phyloP scores from a whole-genome alignment of 441 rosid species.

The Syzygium syzygioides region DNA sequence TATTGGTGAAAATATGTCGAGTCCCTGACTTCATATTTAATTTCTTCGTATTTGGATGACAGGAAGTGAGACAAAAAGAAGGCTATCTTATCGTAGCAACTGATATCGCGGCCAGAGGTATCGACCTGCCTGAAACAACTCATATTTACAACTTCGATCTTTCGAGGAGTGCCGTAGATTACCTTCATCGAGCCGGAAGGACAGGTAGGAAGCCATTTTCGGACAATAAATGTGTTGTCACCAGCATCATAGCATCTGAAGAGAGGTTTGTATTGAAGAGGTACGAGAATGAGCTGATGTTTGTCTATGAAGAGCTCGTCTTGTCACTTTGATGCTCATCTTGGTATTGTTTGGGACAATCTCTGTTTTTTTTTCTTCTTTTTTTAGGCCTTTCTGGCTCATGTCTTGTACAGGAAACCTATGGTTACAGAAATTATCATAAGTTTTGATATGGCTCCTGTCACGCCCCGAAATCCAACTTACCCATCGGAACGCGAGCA shows the following conservation, averaged over 20 bases:
- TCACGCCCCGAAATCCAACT: too few species aligned
- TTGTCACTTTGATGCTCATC: not conserved
- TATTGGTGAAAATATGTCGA: not conserved
- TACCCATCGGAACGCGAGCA: too few species aligned
- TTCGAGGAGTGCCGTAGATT: slow-evolving; percentile 71
- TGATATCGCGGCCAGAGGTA: slow-evolving; percentile 91
- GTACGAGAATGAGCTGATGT: slow-evolving; percentile 79
- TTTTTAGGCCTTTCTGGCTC: not conserved
- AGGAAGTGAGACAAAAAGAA: slow-evolving; percentile 82
- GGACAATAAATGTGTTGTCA: slow-evolving; percentile 56
- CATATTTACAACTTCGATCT: slow-evolving; percentile 88
- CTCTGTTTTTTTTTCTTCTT: rapidly evolving
- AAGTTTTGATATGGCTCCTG: not conserved
- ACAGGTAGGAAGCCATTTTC: slow-evolving; percentile 94
- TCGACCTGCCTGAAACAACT: slow-evolving; percentile 87
- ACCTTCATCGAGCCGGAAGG: slow-evolving; percentile 93
- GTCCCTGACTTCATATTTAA: not conserved
- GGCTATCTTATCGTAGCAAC: slow-evolving; percentile 85
- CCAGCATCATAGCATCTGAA: slow-evolving; percentile 53
- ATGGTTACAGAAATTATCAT: not conserved
- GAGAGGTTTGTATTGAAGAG: slow-evolving; percentile 88
- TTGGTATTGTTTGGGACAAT: not conserved
- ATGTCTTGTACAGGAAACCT: not conserved
- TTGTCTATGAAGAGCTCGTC: slow-evolving; percentile 53
- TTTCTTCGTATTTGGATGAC: not conserved